These are phyloP conservation scores for Penicillium argentinense DNA, from an alignment of 495 filamentous ascomycete species.

Conservation along the genomic window DNA sequence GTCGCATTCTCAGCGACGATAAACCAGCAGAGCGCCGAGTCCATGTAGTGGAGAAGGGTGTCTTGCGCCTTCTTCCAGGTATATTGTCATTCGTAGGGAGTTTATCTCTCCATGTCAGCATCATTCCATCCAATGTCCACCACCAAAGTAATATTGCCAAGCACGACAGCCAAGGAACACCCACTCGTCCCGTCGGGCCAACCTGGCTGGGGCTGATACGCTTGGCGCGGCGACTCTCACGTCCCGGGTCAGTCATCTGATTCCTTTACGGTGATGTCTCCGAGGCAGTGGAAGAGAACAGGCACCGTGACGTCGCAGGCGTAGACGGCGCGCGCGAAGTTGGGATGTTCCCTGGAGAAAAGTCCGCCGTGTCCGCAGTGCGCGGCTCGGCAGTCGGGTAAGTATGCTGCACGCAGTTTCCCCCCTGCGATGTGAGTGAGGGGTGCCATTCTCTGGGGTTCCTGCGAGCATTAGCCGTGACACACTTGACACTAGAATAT, in stretches of 20 bases:
- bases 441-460: neutral
- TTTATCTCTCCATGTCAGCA: no score
- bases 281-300: neutral
- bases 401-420: constrained; percentile 20
- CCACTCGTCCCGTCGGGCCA: no score
- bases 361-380: constrained; percentile 7
- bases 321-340: neutral
- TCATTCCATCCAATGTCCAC: no score
- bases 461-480: no score
- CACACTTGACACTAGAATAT: no score
- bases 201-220: neutral
- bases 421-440: no score
- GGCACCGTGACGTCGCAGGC: constrained; percentile 7
- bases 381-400: constrained; percentile 25
- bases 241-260: constrained; percentile 7
- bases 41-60: no score
- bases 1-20: neutral
- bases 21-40: no score
- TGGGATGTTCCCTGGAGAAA: neutral
- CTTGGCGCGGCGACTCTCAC: neutral
- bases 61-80: no score
- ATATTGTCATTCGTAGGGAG: no score
- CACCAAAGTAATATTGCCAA: no score
- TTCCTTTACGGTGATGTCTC: neutral
- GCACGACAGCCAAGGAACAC: no score